phyloP scores from a whole-genome alignment of 2,329 filamentous ascomycete genomes.

The Paecilomyces fulvus region DNA sequence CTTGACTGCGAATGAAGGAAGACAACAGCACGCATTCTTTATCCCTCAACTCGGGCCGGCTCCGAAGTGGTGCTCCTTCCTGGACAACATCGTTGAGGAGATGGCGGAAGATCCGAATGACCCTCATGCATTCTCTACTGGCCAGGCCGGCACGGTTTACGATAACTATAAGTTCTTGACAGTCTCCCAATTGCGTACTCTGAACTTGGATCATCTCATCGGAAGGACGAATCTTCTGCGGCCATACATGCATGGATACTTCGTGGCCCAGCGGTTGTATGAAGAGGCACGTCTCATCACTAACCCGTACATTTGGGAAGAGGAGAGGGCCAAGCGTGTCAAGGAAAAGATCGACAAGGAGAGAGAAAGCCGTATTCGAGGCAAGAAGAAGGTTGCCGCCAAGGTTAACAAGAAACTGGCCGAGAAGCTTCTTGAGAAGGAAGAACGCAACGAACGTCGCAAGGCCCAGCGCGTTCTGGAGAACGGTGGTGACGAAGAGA shows the following conservation, averaged over 20 bases:
- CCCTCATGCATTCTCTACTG: conserved; percentile 43
- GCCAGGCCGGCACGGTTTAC: conserved; percentile 65
- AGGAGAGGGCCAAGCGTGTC: conserved; percentile 82
- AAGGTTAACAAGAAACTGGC: conserved; percentile 75
- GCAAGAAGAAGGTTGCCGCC: conserved; percentile 78
- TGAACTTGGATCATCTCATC: conserved; percentile 81
- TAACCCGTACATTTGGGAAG: conserved; percentile 89
- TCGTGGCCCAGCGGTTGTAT: conserved; percentile 89
- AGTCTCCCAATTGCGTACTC: conserved; percentile 69
- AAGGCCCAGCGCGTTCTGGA: conserved; percentile 41
- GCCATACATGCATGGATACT: conserved; percentile 99
- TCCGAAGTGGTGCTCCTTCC: conserved; percentile 90
- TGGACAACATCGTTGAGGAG: conserved; percentile 96
- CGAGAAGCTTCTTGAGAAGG: conserved; percentile 52
- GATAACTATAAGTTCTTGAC: conserved; percentile 99
- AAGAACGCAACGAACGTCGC: conserved; percentile 47
- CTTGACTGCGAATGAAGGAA: conserved; percentile 90
- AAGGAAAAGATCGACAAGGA: conserved; percentile 96
- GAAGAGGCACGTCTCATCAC: conserved; percentile 89
- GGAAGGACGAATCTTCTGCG: conserved; percentile 82
- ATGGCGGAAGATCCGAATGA: conserved; percentile 78
- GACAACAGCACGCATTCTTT: conserved; percentile 91
- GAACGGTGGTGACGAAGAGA: conserved; percentile 48
- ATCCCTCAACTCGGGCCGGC: conserved; percentile 88
- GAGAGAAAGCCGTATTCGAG: conserved; percentile 85